Evolutionary conservation across 345 rosid species (phyloP), one percentile per base, ranked within the genome.

Genomic region (Clausena lansium): DNA sequence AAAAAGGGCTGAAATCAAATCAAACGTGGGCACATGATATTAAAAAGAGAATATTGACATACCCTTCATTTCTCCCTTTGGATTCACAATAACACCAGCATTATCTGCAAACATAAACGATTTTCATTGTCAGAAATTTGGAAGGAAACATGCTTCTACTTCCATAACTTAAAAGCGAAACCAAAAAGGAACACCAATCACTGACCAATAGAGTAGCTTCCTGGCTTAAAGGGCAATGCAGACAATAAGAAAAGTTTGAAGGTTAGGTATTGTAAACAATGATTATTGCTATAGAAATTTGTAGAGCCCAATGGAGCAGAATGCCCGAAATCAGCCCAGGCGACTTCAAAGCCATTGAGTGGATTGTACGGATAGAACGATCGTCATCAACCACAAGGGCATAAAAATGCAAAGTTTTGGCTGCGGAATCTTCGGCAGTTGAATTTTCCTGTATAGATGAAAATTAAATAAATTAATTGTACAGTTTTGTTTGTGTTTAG

Each of bases 21-120:
- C 27, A 65, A 28, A 7, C 4, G 4, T 1, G 0, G n/a, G 35
- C 2, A 20, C 39, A 64, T 17, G 41, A 33, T 33, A 17, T 19
- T 33, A 33, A 28, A 68, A 39, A 32, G 50, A 61, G 8, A 4
- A 33, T 30, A 1, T 19, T 17, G n/a, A n/a, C 59, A 13, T 77
- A 92, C 98, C 98, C 91, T 95, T 95, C 98, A 95, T 95, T 84
- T 95, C 97, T 60, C 98, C 98, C 78, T 95, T 88, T 0, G 98
- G 98, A 58, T 95, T 93, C 78, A 95, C 98, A 74, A 95, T 95
- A 39, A 90, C 98, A 52, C 98, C 98, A 2, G 98, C 98, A 85
- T 95, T 95, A 83, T 95, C 98, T 95, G 89, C 77, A 86, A 19
- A 19, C 6, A 14, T n/a, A 57, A 13, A 38, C 9, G 39, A 83